Evolutionary conservation across 257 asterid genomes (phyloP).

Genomic region (Solanum clarkiae): DNA sequence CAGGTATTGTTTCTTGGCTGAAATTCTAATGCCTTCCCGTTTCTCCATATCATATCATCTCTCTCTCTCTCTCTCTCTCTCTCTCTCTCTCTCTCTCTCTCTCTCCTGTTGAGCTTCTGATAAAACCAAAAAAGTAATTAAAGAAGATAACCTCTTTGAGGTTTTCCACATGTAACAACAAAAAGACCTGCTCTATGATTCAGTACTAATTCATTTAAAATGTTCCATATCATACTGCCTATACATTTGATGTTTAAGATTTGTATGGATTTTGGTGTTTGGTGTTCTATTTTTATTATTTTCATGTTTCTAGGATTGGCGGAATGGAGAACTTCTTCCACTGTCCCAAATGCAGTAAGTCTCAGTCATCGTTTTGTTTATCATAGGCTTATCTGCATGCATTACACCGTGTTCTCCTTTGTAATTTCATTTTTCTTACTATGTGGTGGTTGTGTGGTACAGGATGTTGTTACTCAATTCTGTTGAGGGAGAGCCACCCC

Average conservation of each 20-base stretch:
- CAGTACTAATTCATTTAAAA: background rate
- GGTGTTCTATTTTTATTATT: background rate
- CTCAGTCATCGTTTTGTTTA: background rate
- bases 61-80: background rate
- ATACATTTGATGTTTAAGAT: background rate
- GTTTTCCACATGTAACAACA: background rate
- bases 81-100: background rate
- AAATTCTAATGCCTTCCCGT: background rate
- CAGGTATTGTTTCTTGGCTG: slow-evolving; percentile 32
- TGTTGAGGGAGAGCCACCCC: slow-evolving; percentile 47
- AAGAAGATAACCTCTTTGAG: background rate
- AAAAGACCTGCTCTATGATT: background rate
- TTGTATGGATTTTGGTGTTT: background rate
- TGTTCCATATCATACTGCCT: background rate
- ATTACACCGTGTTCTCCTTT: background rate
- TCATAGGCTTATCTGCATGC: background rate
- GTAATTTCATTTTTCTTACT: background rate
- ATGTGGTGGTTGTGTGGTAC: background rate
- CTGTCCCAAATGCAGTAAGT: slow-evolving; percentile 56
- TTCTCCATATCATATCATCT: background rate
- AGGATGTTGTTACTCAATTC: slow-evolving; percentile 41
- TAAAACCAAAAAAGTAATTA: background rate
- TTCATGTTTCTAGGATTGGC: slow-evolving; percentile 41
- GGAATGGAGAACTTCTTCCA: slow-evolving; percentile 63
- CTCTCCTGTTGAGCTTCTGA: background rate